Evolutionary conservation across 345 rosid species (phyloP).

Genomic region (Adansonia digitata): DNA sequence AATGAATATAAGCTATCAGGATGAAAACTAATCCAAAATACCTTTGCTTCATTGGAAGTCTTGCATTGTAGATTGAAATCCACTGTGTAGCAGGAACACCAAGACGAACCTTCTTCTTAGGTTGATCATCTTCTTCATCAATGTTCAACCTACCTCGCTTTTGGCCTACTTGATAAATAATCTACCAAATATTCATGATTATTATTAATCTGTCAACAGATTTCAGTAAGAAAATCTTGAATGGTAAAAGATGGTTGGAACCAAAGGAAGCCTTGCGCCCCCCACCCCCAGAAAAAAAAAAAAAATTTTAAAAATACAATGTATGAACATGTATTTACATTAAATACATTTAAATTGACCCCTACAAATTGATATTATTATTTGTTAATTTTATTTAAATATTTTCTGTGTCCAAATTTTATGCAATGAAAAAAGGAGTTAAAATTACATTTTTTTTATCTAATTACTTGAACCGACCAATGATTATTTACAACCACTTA

Average conservation of each 20-base stretch:
- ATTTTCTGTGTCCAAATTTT: not conserved
- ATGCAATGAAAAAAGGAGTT: not conserved
- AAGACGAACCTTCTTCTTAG: constrained; percentile 82
- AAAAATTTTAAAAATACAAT: not conserved
- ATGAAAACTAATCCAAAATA: constrained; percentile 19
- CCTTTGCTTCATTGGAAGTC: constrained; percentile 98
- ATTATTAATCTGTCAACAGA: not conserved
- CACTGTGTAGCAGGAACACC: constrained; percentile 98
- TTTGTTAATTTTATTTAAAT: no score
- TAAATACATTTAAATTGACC: not conserved
- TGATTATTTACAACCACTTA: not conserved
- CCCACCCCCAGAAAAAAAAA: not conserved
- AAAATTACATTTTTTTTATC: no score
- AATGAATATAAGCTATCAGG: not conserved
- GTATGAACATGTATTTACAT: not conserved
- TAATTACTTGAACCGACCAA: not conserved
- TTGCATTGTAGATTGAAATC: constrained; percentile 94
- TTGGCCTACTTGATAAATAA: constrained; percentile 84
- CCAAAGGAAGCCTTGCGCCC: no score
- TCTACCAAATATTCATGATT: constrained; percentile 32
- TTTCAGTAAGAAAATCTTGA: no score
- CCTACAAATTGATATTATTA: no score
- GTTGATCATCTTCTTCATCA: constrained; percentile 88
- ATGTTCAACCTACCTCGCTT: constrained; percentile 79
- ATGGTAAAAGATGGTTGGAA: no score